Conservation (phyloP, 1,139 yeast species). For the Hemisphaericaspora lyxosophila region DNA sequence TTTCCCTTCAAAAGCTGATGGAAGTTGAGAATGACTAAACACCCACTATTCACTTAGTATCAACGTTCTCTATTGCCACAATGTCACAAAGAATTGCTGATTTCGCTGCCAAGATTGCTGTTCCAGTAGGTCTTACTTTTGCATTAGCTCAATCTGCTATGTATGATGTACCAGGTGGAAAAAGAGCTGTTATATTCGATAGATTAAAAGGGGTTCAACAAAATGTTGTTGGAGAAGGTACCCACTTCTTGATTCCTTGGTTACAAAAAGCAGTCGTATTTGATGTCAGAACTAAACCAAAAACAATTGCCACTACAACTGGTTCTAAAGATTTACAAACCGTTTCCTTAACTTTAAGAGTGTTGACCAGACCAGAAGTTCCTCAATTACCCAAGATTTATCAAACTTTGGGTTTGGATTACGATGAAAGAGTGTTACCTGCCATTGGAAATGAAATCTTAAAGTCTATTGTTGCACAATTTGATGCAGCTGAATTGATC, state of each 20-base stretch:
- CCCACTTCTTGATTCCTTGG: conserved; percentile 96
- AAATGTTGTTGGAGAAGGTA: conserved; percentile 90
- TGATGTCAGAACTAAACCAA: conserved; percentile 90
- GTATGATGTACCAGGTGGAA: conserved; percentile 95
- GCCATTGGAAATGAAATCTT: conserved; percentile 96
- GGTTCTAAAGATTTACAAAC: conserved; percentile 97
- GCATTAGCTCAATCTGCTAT: conserved; percentile 70
- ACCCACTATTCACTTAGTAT: too few species aligned
- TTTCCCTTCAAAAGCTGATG: background rate
- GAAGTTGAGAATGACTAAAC: too few species aligned
- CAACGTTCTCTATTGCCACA: too few species aligned
- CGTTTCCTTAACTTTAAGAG: conserved; percentile 90
- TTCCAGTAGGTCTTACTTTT: conserved; percentile 68
- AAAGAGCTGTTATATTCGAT: conserved; percentile 94
- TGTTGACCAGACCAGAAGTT: conserved; percentile 92
- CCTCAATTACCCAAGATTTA: conserved; percentile 77
- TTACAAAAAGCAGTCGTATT: conserved; percentile 84
- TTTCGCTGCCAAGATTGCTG: conserved; percentile 50
- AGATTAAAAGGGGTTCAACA: conserved; percentile 86
- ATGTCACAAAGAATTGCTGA: conserved; percentile 45
- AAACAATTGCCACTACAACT: conserved; percentile 90
- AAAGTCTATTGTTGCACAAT: conserved; percentile 94
- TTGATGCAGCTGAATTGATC: conserved; percentile 96
- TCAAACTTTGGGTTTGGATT: conserved; percentile 88
- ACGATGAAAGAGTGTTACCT: conserved; percentile 95